Evolutionary conservation across 1,139 yeast species (phyloP), one percentile per base, ranked within the genome.

Genomic region (Yamadazyma aaseri): DNA sequence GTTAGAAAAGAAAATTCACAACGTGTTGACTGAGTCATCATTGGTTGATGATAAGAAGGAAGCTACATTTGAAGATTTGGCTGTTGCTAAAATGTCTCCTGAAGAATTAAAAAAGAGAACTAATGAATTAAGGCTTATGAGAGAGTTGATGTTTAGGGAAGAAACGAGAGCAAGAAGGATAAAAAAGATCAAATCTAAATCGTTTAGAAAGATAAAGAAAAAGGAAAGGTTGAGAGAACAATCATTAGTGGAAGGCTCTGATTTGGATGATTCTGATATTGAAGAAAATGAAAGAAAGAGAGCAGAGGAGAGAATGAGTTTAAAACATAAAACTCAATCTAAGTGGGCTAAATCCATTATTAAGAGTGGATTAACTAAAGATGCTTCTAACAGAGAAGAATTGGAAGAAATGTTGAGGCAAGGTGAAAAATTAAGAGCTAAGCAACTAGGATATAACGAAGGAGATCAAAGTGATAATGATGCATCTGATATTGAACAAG

Each of bases 101-200:
- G 95, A 85, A 43, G 98, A 94, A 34, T 64, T 90, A 63, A 67
- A 70, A 41, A 78, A 81, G 53, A 76, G 95, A 45, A 83, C 95
- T 10, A 76, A 79, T 38, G 96, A 92, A 58, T 73, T 92, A 46
- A 75, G 97, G 48, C 62, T 84, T 51, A 89, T 89, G 97, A 76
- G 98, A 45, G 98, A 92, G 53, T 73, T 92, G 44, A 86, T 92
- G 95, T 92, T 89, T 63, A 76, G 97, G 53, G 97, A 92, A 52
- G 97, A 92, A 63, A 78, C 81, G 51, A 82, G 86, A 55, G 89
- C 97, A 14, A 87, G 78, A 58, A 76, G 99, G 49, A 75, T 92
- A 51, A 90, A 90, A 66, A 92, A 90, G 64, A 92, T 92, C 61
- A 92, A 92, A 60, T 87, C 97, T 29, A 94, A 90, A 60, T 76